Percentiles rank a stretch among this genome's conserved stretches.
phyloP scores from a whole-genome alignment of 495 filamentous ascomycete species.

The Penicillium odoratum region DNA sequence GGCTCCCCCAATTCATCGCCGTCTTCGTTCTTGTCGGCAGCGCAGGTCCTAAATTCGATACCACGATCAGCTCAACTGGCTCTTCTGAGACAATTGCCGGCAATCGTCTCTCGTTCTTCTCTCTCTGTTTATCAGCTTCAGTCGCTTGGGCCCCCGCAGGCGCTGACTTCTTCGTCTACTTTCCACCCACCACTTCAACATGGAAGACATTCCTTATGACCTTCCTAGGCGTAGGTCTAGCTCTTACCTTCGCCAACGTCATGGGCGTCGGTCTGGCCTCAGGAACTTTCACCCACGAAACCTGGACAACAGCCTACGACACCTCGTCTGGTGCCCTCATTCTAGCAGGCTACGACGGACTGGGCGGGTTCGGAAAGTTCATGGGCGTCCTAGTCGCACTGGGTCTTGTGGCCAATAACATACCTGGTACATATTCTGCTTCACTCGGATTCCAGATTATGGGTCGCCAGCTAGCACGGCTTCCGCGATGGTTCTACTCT shows the following conservation, averaged over 20 bases:
- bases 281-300: constrained; percentile 48
- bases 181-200: constrained; percentile 43
- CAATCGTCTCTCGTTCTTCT: constrained; percentile 62
- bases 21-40: constrained; percentile 59
- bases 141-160: constrained; percentile 50
- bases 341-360: constrained; percentile 52
- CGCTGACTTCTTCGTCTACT: constrained; percentile 56
- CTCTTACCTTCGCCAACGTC: constrained; percentile 56
- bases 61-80: constrained; percentile 25
- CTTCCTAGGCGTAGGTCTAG: constrained; percentile 45
- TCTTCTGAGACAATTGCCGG: constrained; percentile 42
- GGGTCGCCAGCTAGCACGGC: constrained; percentile 40
- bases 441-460: constrained; percentile 60
- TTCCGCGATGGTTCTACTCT: constrained; percentile 54
- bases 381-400: constrained; percentile 62
- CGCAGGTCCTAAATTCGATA: constrained; percentile 61
- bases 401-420: constrained; percentile 64
- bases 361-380: constrained; percentile 65
- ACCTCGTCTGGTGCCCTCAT: constrained; percentile 63
- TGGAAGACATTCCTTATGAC: constrained; percentile 44
- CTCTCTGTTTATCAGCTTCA: constrained; percentile 54
- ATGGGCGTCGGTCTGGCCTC: constrained; percentile 66
- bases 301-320: constrained; percentile 53
- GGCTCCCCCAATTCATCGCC: constrained; percentile 61
- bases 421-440: constrained; percentile 61